These are phyloP conservation scores for Vigna reflexopilosa DNA, from an alignment of 306 rosid genomes.

Conservation along the genomic window DNA sequence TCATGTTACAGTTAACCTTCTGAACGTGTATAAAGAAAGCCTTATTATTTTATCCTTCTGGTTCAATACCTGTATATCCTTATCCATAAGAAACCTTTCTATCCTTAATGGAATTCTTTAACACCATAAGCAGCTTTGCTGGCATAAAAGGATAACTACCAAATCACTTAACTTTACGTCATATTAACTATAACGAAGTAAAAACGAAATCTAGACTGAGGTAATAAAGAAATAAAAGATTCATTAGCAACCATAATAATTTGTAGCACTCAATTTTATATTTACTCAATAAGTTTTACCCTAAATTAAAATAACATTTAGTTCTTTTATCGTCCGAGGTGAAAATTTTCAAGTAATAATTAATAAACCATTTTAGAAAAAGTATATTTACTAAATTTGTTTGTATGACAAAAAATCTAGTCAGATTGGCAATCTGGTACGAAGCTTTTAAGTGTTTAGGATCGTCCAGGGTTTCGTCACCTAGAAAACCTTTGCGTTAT, in stretches of 20 bases:
- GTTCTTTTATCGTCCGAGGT: background rate
- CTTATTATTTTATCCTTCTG: background rate
- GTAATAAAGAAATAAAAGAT: background rate
- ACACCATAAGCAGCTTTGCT: slow-evolving; percentile 14
- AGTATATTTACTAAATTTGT: background rate
- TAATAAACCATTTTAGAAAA: background rate
- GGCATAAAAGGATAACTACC: slow-evolving; percentile 44
- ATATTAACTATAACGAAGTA: slow-evolving; percentile 6
- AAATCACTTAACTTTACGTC: slow-evolving; percentile 31
- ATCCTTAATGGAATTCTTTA: slow-evolving; percentile 23
- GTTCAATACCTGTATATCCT: background rate
- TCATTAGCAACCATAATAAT: background rate
- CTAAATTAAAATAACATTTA: background rate
- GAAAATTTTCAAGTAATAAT: background rate
- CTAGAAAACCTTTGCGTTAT: background rate
- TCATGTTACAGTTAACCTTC: too few relatives aligned
- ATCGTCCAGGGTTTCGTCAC: background rate
- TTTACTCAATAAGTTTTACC: background rate
- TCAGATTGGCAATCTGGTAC: background rate
- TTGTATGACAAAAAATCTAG: background rate
- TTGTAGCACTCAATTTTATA: background rate
- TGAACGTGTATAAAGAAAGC: background rate
- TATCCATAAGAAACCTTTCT: slow-evolving; percentile 18
- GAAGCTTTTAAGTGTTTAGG: background rate
- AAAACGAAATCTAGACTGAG: background rate